phyloP scores from a whole-genome alignment of 1,139 yeast species.

The Pichia terricola region DNA sequence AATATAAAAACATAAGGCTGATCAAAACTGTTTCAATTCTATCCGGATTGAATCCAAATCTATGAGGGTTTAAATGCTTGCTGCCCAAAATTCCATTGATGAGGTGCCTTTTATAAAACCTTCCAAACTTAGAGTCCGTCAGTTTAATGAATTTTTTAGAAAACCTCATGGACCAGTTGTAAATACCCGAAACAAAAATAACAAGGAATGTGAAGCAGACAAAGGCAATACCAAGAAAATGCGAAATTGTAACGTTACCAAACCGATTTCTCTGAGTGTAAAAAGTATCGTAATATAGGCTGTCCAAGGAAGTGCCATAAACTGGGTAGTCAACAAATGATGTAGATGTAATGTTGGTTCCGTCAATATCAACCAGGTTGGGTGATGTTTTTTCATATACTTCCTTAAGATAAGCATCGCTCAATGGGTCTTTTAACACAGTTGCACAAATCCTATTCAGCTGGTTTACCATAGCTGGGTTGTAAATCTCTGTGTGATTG shows the following conservation, averaged over 20 bases:
- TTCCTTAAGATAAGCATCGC: not conserved
- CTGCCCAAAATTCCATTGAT: constrained; percentile 38
- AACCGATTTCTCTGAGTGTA: constrained; percentile 26
- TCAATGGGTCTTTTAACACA: not conserved
- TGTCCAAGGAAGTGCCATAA: constrained; percentile 14
- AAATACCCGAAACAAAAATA: constrained; percentile 31
- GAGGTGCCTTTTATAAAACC: constrained; percentile 33
- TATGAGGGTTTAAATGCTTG: constrained; percentile 32
- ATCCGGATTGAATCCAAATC: constrained; percentile 45
- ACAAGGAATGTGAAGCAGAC: constrained; percentile 43
- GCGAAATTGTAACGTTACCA: constrained; percentile 32
- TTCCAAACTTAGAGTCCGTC: constrained; percentile 28
- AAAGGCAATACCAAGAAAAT: constrained; percentile 39
- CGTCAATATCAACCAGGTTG: constrained; percentile 1
- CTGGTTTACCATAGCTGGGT: constrained; percentile 1
- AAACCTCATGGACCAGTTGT: constrained; percentile 34
- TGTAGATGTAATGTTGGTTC: not conserved
- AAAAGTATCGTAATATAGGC: constrained; percentile 28
- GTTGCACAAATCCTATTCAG: not conserved
- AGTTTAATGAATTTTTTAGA: constrained; percentile 30
- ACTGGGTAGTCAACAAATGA: not conserved
- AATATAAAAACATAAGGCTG: constrained; percentile 36
- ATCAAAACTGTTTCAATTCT: constrained; percentile 50
- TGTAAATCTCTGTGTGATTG: not conserved
- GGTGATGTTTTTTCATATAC: constrained; percentile 33